Evolutionary conservation across 495 filamentous ascomycete genomes (phyloP), one percentile per base, ranked within the genome.

Genomic region (Bombardia bombarda): DNA sequence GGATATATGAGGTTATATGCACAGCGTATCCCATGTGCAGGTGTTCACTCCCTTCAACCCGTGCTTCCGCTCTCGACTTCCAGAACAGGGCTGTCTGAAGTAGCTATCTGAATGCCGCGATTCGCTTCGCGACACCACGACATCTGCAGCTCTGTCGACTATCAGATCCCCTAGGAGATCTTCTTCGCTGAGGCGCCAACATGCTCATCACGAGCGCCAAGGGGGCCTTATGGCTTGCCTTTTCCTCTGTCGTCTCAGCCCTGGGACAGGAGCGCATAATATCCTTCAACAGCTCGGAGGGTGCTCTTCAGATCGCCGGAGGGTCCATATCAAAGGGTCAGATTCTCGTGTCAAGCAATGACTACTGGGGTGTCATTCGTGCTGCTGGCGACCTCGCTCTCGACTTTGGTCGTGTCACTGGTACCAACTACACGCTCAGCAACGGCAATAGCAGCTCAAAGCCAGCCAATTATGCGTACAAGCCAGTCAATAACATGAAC

Each of bases 401-500:
- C n/a, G 84, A 89, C 63, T 85, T 89, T 61, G 77, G 79, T 9
- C 72, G 75, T 13, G 82, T 84, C 3, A 84, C 80, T 8, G 79
- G 79, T 17, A 67, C 62, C 26, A 78, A 80, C 51, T 71, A 82
- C 44, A 74, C 70, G 13, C 54, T 80, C 28, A 69, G 68, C 44
- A 70, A 68, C 22, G 70, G 72, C 46, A 59, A 68, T 32, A 63
- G 52, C 20, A 51, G 51, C 25, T 53, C 66, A 14, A n/a, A 32
- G 14, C 52, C 65, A 8, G 63, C 62, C 7, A 21, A 31, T 13
- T 75, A 75, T 28, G 52, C 45, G 19, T 75, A 72, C 44, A 52
- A 46, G 4, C 68, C 70, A 2, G 62, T 63, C 18, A 63, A 69
- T 16, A 68, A 61, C 33, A 55, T 53, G 47, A 67, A 73, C 33